These are phyloP conservation scores for Camptophora hylomeconis DNA, from an alignment of 2,329 filamentous ascomycete species.

Conservation along the genomic window DNA sequence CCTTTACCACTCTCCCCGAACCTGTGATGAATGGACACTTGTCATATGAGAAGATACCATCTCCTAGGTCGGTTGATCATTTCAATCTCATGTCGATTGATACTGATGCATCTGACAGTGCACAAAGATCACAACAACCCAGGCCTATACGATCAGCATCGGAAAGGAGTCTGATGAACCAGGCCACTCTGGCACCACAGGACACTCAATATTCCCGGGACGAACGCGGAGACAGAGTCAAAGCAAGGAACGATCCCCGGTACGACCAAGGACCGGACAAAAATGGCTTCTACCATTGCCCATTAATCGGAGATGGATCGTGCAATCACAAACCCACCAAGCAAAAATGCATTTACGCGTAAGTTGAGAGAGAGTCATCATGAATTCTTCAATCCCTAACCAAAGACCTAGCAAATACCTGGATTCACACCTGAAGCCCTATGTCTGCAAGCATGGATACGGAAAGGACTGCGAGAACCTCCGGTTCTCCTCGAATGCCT, in stretches of 20 bases:
- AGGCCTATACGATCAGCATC: constrained; percentile 15
- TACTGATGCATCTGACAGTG: constrained; percentile 3
- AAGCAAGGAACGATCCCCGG: constrained; percentile 14
- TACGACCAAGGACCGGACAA: constrained; percentile 14
- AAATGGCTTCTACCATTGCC: constrained; percentile 88
- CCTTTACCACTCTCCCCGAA: constrained; percentile 2
- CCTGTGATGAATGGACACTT: constrained; percentile 3
- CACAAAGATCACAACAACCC: constrained; percentile 6
- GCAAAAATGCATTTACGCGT: constrained; percentile 99
- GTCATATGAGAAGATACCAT: constrained; percentile 5
- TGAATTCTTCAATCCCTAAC: constrained; percentile 17
- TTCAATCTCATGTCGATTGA: not conserved
- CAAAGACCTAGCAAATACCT: constrained; percentile 66
- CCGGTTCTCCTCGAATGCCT: constrained; percentile 89
- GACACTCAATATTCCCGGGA: constrained; percentile 8
- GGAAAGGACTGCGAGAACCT: constrained; percentile 63
- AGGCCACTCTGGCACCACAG: constrained; percentile 3
- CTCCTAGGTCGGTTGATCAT: constrained; percentile 4
- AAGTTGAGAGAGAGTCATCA: constrained; percentile 32
- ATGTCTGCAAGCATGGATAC: constrained; percentile 60
- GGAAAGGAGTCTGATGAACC: constrained; percentile 11
- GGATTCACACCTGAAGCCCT: constrained; percentile 92
- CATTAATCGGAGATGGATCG: constrained; percentile 53
- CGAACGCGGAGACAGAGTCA: constrained; percentile 11
- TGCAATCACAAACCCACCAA: constrained; percentile 90